Conservation (phyloP, 352 stramenopile species). For the Nothophytophthora sp. region DNA sequence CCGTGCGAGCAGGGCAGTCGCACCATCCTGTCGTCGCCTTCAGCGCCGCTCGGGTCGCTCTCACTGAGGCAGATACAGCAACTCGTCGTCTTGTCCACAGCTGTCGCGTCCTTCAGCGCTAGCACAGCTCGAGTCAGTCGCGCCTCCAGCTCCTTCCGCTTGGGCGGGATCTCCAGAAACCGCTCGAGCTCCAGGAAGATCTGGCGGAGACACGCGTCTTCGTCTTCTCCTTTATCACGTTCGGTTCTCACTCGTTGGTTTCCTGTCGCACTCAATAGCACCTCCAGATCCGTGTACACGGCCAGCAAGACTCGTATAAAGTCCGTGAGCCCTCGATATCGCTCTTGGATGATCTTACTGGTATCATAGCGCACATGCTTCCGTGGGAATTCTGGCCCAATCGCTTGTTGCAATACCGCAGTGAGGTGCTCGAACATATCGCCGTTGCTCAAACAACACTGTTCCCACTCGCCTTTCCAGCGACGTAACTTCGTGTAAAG, state of each 20-base stretch:
- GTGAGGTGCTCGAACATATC: constrained; percentile 8
- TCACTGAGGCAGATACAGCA: constrained; percentile 28
- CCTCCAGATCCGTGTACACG: constrained; percentile 25
- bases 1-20: constrained; percentile 43
- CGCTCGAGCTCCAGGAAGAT: constrained; percentile 23
- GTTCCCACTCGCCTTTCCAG: constrained; percentile 13
- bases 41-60: neutral
- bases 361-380: constrained; percentile 36
- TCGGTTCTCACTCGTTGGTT: constrained; percentile 1
- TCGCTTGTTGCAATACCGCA: constrained; percentile 10
- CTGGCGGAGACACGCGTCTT: constrained; percentile 12
- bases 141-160: constrained; percentile 26
- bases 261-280: constrained; percentile 11
- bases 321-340: constrained; percentile 16
- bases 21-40: constrained; percentile 25
- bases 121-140: constrained; percentile 19
- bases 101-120: constrained; percentile 17
- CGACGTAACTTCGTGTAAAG: constrained; percentile 18
- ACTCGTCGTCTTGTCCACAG: neutral
- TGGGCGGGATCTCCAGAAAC: constrained; percentile 32
- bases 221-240: constrained; percentile 9
- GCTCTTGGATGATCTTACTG: constrained; percentile 20
- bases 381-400: constrained; percentile 19
- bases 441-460: constrained; percentile 14
- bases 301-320: constrained; percentile 19